A percentile compares a stretch with the other conserved stretches of the same genome.
Evolutionary conservation across 2,329 filamentous ascomycete genomes (phyloP).

Genomic region (Aspergillus versicolor): DNA sequence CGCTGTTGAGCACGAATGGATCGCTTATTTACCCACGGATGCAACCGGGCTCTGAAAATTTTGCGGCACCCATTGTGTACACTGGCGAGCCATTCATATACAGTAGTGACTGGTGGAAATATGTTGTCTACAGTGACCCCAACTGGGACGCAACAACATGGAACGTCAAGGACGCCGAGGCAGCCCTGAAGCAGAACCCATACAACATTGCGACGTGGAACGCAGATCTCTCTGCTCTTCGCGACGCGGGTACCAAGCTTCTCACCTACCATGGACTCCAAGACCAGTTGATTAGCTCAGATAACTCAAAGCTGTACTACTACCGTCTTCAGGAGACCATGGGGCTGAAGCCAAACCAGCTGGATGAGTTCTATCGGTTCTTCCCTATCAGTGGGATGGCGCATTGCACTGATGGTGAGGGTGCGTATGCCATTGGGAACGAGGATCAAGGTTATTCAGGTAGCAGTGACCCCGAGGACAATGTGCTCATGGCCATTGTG

Average conservation of each 20-base stretch:
- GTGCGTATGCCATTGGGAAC: conserved; percentile 45
- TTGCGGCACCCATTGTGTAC: conserved; percentile 10
- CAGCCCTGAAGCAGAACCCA: conserved; percentile 42
- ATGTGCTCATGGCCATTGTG: conserved; percentile 52
- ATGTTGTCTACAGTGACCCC: conserved; percentile 42
- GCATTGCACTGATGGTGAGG: conserved; percentile 49
- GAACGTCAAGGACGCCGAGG: conserved; percentile 37
- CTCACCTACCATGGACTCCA: conserved; percentile 44
- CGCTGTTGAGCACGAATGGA: conserved; percentile 22
- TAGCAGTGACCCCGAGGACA: conserved; percentile 37
- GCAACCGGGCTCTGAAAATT: conserved; percentile 10
- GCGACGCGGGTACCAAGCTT: conserved; percentile 43
- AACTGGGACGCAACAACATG: conserved; percentile 41
- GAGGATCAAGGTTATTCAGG: conserved; percentile 20
- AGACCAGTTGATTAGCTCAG: conserved; percentile 53
- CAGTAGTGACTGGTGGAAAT: conserved; percentile 34
- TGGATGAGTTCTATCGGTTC: conserved; percentile 47
- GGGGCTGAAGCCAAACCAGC: conserved; percentile 26
- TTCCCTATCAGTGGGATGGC: conserved; percentile 57
- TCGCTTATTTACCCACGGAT: conserved; percentile 27
- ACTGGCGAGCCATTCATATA: conserved; percentile 10
- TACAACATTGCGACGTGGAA: conserved; percentile 51
- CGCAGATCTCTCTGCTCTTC: conserved; percentile 50
- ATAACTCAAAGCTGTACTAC: conserved; percentile 54
- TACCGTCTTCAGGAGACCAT: conserved; percentile 44